phyloP scores from a whole-genome alignment of 257 asterid species.

The Primulina huaijiensis region DNA sequence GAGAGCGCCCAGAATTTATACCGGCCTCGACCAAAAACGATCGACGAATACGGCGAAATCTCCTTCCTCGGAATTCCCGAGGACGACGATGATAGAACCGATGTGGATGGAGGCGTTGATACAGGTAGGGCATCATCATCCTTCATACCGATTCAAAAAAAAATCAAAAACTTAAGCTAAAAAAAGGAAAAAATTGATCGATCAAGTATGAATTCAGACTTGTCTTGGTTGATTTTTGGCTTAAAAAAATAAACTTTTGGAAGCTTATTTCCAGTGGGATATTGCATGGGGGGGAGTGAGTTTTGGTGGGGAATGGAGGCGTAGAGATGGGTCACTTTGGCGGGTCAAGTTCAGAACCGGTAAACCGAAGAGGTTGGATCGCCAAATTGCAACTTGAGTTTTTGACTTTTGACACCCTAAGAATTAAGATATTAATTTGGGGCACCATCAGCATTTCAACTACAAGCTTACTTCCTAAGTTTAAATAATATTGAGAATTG shows the following conservation, averaged over 20 bases:
- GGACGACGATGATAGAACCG: conserved; percentile 24
- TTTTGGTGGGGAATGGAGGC: too few species aligned
- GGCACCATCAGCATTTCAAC: too few species aligned
- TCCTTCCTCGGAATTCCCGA: conserved; percentile 29
- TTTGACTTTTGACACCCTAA: too few species aligned
- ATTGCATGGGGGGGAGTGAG: too few species aligned
- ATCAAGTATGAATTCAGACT: background rate
- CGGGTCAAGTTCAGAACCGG: too few species aligned
- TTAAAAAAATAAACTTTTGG: background rate
- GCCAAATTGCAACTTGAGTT: too few species aligned
- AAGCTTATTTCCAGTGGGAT: background rate
- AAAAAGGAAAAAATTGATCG: background rate
- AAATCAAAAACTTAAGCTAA: background rate
- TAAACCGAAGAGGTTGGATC: too few species aligned
- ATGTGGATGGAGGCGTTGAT: conserved; percentile 55
- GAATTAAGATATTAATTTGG: too few species aligned
- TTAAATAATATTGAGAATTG: too few species aligned
- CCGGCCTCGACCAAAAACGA: conserved; percentile 53
- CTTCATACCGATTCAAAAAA: conserved; percentile 36
- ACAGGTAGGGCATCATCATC: conserved; percentile 70
- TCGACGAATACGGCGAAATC: conserved; percentile 29
- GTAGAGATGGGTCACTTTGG: too few species aligned
- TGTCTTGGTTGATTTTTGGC: background rate
- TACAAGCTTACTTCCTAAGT: too few species aligned
- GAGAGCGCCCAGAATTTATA: conserved; percentile 78